Evolutionary conservation across 2,329 filamentous ascomycete species (phyloP).

Genomic region (Thielaviopsis ethacetica): DNA sequence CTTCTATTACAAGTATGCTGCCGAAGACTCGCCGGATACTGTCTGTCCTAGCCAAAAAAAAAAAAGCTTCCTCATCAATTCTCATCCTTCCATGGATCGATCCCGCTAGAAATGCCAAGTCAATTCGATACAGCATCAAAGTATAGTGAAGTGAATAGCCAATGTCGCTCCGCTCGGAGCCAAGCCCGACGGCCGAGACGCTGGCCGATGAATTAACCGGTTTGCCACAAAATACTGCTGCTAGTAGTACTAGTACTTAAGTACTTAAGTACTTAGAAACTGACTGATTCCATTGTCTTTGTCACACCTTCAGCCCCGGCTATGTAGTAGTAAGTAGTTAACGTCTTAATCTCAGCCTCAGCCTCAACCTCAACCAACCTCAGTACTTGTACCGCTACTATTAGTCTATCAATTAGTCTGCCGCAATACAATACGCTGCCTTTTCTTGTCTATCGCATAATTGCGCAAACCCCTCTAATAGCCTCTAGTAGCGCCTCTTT

Average conservation of each 20-base stretch:
- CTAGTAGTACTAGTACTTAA: no score
- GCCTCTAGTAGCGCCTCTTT: no score
- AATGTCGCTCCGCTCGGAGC: background rate
- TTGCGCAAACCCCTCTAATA: background rate
- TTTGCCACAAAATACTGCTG: background rate
- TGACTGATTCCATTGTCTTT: background rate
- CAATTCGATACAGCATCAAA: no score
- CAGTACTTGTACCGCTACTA: no score
- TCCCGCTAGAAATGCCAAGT: no score
- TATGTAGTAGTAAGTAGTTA: background rate
- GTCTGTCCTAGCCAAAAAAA: no score
- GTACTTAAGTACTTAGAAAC: no score
- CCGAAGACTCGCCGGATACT: no score
- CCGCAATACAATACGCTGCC: no score
- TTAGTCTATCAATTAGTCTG: no score
- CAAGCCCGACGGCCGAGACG: background rate
- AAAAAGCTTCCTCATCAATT: background rate
- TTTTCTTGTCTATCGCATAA: background rate
- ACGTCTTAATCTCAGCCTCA: background rate
- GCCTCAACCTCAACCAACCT: background rate
- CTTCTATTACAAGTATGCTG: no score
- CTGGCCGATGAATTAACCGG: background rate
- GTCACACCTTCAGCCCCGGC: background rate
- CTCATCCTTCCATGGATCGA: background rate
- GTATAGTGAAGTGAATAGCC: no score